Evolutionary conservation across 768 basidiomycete species (phyloP), one percentile per base, ranked within the genome.

Genomic region (Lactarius deliciosus): DNA sequence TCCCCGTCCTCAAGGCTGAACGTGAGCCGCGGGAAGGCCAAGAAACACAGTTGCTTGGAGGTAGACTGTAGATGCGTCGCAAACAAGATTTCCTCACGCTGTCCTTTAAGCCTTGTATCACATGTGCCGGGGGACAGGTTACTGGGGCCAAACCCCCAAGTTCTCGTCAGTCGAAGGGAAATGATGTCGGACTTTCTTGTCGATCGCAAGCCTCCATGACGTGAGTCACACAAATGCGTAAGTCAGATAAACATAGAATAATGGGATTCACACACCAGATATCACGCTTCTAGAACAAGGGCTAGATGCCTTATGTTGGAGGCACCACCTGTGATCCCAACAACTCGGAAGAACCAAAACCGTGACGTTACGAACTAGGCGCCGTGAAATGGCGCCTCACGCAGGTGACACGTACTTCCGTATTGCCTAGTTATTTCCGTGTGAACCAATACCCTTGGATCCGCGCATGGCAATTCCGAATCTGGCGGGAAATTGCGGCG

Each of bases 361-460:
- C 34, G 34, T 38, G 36, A 38, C 34, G 22, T 58, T 25, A 58
- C 22, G 22, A 57, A 18, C 34, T 43, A 63, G 55, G 50, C 56
- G 66, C 66, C 61, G 56, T 41, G 57, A 55, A 34, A 60, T 64
- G 57, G 43, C 53, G 43, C 58, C 53, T 32, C 59, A 38, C 53
- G 61, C 66, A 63, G 41, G 57, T 62, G 66, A 63, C 57, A 62
- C 56, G 60, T 62, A 66, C 56, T 65, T 47, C 47, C 22, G 22
- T 56, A 66, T 57, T 50, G 38, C 56, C 56, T 32, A 40, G 32
- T n/a, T 18, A 59, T 58, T 57, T 20, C 57, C 61, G 56, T 59
- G 50, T 32, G 66, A 63, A 63, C 40, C 20, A 20, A 54, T 36
- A 25, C 41, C 50, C 25, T 57, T 43, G 47, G 63, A 32, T 56